Percentiles rank a stretch among this genome's conserved stretches.
Evolutionary conservation across 2,329 filamentous ascomycete species (phyloP).

Genomic region (Calonectria ilicicola): DNA sequence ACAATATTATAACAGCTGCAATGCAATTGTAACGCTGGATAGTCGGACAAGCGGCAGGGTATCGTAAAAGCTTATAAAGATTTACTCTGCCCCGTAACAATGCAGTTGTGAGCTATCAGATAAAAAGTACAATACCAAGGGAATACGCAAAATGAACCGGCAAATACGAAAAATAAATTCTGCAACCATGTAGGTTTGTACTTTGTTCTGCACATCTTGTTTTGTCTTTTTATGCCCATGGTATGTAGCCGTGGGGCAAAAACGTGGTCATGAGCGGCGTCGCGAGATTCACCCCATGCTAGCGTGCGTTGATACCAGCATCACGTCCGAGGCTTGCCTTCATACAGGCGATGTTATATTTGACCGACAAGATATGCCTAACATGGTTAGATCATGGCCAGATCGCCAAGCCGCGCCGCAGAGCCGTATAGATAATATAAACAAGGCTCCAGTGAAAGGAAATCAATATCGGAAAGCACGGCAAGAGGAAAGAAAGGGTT

Average conservation of each 20-base stretch:
- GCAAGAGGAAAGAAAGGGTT: background rate
- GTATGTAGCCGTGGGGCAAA: background rate
- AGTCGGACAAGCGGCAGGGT: no score
- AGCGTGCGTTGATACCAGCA: background rate
- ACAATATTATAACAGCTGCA: no score
- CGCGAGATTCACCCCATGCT: background rate
- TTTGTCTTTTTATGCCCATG: background rate
- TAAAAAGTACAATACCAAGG: background rate
- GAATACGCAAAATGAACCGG: background rate
- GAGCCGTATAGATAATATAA: background rate
- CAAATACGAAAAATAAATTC: no score
- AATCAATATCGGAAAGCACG: no score
- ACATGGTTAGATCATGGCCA: background rate
- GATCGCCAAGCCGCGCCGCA: background rate
- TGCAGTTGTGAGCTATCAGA: no score
- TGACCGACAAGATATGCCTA: background rate
- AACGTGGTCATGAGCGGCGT: background rate
- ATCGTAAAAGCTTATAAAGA: no score
- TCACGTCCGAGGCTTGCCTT: background rate
- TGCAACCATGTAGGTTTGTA: no score
- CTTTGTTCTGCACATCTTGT: background rate
- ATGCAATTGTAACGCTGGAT: no score
- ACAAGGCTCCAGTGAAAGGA: no score
- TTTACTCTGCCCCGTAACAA: no score
- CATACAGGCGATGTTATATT: background rate